Evolutionary conservation across 2,329 filamentous ascomycete species (phyloP).

Genomic region (Botrytis sinoallii): DNA sequence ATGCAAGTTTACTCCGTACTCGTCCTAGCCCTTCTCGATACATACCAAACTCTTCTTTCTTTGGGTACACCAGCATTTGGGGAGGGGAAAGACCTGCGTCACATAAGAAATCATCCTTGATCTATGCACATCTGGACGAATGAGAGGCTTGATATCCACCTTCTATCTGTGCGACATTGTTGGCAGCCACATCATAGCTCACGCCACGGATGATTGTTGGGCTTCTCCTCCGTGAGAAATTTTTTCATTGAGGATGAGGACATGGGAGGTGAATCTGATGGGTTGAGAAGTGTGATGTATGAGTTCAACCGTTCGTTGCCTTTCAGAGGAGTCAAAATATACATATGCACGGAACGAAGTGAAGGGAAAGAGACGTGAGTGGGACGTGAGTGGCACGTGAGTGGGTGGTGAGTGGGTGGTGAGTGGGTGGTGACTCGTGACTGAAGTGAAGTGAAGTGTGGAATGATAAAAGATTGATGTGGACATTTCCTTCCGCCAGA

Average conservation of each 20-base stretch:
- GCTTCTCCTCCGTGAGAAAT: neutral
- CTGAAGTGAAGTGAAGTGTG: neutral
- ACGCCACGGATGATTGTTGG: slow-evolving; percentile 1
- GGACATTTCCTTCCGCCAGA: neutral
- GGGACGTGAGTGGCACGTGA: neutral
- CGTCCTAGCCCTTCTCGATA: neutral
- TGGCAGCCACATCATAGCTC: slow-evolving; percentile 16
- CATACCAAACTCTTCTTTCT: neutral
- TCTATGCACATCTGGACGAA: neutral
- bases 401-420: neutral
- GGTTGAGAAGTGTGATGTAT: neutral
- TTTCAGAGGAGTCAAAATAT: neutral
- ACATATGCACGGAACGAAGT: neutral
- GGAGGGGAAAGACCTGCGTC: neutral
- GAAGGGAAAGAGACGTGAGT: neutral
- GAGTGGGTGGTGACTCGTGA: neutral
- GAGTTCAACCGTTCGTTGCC: neutral
- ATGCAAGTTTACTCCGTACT: neutral
- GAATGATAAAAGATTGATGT: neutral
- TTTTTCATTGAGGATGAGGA: neutral
- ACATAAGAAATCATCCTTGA: neutral
- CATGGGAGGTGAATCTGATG: neutral
- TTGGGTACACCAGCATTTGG: neutral
- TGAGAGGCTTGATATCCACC: neutral
- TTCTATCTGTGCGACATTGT: slow-evolving; percentile 7